phyloP scores from a whole-genome alignment of 345 rosid genomes.

The Salix arbutifolia region DNA sequence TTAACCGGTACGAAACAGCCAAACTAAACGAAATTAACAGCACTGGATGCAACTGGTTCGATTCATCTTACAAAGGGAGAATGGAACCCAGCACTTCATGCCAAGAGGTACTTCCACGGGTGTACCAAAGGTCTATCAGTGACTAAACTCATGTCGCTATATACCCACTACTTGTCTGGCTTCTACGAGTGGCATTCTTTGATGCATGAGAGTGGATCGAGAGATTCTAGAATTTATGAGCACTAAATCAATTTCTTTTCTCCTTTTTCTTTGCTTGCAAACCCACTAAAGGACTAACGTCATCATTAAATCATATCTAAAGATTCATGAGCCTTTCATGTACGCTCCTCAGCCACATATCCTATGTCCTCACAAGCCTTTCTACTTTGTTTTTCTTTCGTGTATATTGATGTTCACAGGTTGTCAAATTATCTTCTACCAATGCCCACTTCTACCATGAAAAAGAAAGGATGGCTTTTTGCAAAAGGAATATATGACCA shows the following conservation, averaged over 20 bases:
- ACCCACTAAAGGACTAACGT: background rate
- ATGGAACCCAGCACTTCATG: background rate
- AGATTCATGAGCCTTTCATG: background rate
- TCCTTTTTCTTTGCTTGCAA: background rate
- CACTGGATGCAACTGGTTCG: no score
- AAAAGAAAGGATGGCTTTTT: background rate
- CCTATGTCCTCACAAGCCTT: background rate
- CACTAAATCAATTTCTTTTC: background rate
- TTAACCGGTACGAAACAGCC: no score
- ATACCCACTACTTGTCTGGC: background rate
- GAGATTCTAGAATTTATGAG: background rate
- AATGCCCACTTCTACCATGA: background rate
- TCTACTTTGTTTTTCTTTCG: background rate
- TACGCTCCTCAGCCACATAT: background rate
- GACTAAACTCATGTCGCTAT: background rate
- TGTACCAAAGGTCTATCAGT: background rate
- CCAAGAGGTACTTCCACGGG: background rate
- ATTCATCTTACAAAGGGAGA: background rate
- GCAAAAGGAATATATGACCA: constrained; percentile 5
- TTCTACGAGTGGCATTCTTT: background rate
- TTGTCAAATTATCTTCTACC: background rate
- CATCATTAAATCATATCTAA: background rate
- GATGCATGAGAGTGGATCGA: background rate
- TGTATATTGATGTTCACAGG: background rate
- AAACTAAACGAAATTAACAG: no score